Evolutionary conservation across 768 basidiomycete genomes (phyloP), one percentile per base, ranked within the genome.

Genomic region (Termitomyces sp.): DNA sequence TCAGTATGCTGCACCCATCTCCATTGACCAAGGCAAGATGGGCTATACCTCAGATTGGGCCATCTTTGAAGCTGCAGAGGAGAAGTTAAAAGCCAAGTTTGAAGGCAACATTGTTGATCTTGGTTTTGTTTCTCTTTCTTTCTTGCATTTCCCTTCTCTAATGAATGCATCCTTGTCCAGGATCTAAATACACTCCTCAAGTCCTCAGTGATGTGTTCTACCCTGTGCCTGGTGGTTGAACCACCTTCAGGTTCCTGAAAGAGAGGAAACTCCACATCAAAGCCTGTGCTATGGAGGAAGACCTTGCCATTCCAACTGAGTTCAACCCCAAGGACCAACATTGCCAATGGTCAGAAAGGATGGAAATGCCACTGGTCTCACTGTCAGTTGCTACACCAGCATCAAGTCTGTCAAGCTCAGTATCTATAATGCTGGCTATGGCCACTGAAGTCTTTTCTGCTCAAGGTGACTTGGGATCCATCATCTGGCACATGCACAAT

Each of bases 321-420:
- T 38, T 62, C 47, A 68, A 68, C 57, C 57, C 37, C 42, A 74
- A 50, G 72, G 71, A 20, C 45, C 62, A 76, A 49, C 65, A 54
- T n/a, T 70, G 70, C 62, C 59, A 53, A 66, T 76, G 11, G 78
- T 77, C 60, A 63, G 62, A 11, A 79, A 79, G 62, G 70, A 72
- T 65, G 76, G 79, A 43, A 65, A 63, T 61, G 69, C 70, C 20
- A 77, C 61, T 9, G 46, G 48, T 57, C 46, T 58, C 25, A 62
- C 57, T 1, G 37, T 58, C 29, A 51, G 61, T 51, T 72, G 72
- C 56, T 73, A 63, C 49, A 63, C 73, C 15, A 74, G 73, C 42
- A 42, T 63, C 38, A 12, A 38, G 60, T 68, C 65, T 49, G 50
- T 49, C 14, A 63, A 68, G 53, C 68, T 72, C 32, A 73, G 31